phyloP scores from a whole-genome alignment of 163 green algal species.

The Scenedesmus sp. region DNA sequence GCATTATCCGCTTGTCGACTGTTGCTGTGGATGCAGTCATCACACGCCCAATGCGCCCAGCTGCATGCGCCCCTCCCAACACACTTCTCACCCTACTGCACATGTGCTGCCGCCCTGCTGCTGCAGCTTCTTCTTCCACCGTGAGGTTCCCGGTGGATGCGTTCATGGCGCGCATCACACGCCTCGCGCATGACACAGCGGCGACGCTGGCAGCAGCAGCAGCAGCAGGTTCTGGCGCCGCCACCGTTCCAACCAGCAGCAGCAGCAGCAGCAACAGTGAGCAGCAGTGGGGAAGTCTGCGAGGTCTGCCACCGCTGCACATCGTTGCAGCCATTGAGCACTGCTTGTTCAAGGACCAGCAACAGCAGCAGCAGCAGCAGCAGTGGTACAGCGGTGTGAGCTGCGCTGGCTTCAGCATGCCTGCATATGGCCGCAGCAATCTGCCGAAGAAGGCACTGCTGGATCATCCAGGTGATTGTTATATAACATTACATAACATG shows the following conservation, averaged over 20 bases:
- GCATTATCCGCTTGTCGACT: constrained; percentile 69
- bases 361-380: constrained; percentile 38
- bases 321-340: constrained; percentile 18
- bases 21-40: too few relatives aligned
- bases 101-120: not conserved
- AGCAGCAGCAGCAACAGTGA: constrained; percentile 31
- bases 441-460: constrained; percentile 52
- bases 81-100: not conserved
- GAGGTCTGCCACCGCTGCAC: not conserved
- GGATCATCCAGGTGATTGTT: constrained; percentile 65
- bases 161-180: constrained; percentile 63
- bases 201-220: constrained; percentile 25
- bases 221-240: constrained; percentile 16
- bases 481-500: not conserved
- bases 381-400: not conserved
- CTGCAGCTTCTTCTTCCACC: constrained; percentile 67
- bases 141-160: constrained; percentile 69
- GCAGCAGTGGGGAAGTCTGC: constrained; percentile 11
- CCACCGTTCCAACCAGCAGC: not conserved
- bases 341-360: constrained; percentile 10
- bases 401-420: constrained; percentile 21
- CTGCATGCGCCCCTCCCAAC: too few relatives aligned
- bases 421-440: constrained; percentile 53
- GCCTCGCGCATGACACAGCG: constrained; percentile 50
- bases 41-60: too few relatives aligned